Base-by-base conservation (phyloP, 805 yeast species). In the Priceomyces fermenticarens region DNA sequence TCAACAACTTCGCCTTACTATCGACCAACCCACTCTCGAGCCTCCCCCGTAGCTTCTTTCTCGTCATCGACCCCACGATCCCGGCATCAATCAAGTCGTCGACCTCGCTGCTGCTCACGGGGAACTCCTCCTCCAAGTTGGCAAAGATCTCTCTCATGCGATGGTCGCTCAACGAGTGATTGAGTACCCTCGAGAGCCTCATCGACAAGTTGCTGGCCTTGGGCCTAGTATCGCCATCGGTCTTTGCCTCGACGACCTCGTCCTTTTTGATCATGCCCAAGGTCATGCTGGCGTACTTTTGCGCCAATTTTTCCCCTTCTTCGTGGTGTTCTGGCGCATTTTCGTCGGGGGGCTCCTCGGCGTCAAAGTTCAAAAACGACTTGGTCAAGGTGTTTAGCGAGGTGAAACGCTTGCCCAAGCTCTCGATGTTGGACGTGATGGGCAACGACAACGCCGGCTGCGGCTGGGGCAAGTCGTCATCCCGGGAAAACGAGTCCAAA, bases 11-110 rank as follows among this genome's bases (percentile, higher is more conserved):
- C 2, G 58, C 60, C 50, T 84, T 84, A 44, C 74, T 78, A 40
- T 72, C 73, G 30, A 84, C 59, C 25, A 84, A 55, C 40, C 83
- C 86, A 23, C 66, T 64, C 51, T 85, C 90, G 14, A 85, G 65
- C 31, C 73, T 78, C 32, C 81, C 78, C 41, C 82, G 67, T 38
- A 85, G 63, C 30, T 77, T 70, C 52, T 83, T 75, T 47, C 95
- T 69, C 1, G 81, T 65, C 28, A 82, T 65, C 2, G 81, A 73
- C 0, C 91, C 91, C 10, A 72, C 54, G 20, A 80, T 49, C 4
- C 72, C 73, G 0, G 80, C 70, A 34, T 71, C 75, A 3, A 77
- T 68, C 33, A 77, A 50, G 12, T 62, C 56, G 9, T 53, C 53
- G n/a, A 63, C 54, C 36, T 48, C 52, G 9, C 47, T 28, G 10